These are phyloP conservation scores for Chimonanthus praecox DNA, from an alignment of 164 flowering plant species.

Conservation along the genomic window DNA sequence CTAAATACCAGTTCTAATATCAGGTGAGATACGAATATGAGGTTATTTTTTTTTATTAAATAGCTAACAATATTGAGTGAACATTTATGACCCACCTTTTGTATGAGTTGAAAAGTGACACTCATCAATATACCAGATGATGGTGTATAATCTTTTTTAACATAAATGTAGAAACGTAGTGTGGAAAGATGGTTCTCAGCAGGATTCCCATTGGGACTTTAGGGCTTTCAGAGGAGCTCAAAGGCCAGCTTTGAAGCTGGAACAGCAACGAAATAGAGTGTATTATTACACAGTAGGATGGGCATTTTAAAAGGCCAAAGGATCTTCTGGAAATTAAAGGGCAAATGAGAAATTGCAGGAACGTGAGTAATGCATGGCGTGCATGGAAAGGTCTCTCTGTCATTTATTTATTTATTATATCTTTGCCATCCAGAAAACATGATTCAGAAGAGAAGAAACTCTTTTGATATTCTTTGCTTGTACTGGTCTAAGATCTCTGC, in stretches of 20 bases:
- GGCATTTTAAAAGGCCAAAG: slow-evolving; percentile 2
- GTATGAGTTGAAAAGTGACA: no score
- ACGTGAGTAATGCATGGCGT: slow-evolving; percentile 41
- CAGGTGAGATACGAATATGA: no score
- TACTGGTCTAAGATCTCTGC: slow-evolving; percentile 20
- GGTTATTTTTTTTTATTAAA: no score
- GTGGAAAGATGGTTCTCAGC: no score
- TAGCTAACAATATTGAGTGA: no score
- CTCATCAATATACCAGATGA: no score
- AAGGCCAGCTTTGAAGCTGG: slow-evolving; percentile 8
- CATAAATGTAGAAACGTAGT: no score
- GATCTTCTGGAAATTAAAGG: slow-evolving; percentile 12
- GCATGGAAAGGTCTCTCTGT: slow-evolving; percentile 45
- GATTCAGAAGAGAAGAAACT: neutral
- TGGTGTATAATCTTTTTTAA: no score
- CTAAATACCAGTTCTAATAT: no score
- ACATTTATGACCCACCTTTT: no score
- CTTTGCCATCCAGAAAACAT: no score
- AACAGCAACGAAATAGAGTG: neutral
- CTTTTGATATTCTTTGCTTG: slow-evolving; percentile 56
- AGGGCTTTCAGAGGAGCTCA: neutral
- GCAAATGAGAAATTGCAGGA: neutral
- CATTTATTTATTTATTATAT: slow-evolving; percentile 1
- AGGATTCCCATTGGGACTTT: neutral
- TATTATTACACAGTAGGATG: slow-evolving; percentile 2